A percentile compares a stretch with the other conserved stretches of the same genome.
phyloP scores from a whole-genome alignment of 495 filamentous ascomycete species.

The Staphylotrichum tortipilum region DNA sequence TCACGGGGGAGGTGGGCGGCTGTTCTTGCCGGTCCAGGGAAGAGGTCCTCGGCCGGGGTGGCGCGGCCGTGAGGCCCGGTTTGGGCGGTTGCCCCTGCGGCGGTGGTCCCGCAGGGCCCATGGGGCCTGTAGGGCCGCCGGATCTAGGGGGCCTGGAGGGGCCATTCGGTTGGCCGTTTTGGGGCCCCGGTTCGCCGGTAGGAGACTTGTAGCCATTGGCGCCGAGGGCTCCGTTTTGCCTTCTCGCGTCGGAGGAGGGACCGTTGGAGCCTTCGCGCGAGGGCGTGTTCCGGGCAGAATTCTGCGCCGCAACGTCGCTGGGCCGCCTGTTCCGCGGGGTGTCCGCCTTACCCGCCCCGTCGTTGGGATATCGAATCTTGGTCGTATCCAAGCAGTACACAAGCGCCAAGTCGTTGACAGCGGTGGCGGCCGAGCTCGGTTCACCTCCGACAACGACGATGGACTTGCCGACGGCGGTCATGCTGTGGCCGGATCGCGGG shows the following conservation, averaged over 20 bases:
- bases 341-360: slow-evolving; percentile 48
- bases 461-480: slow-evolving; percentile 88
- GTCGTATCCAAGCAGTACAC: slow-evolving; percentile 87
- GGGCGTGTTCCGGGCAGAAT: slow-evolving; percentile 30
- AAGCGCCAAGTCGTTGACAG: slow-evolving; percentile 74
- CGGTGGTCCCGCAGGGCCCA: slow-evolving; percentile 71
- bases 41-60: slow-evolving; percentile 28
- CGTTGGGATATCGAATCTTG: slow-evolving; percentile 91
- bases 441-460: slow-evolving; percentile 90
- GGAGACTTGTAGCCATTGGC: slow-evolving; percentile 28
- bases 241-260: slow-evolving; percentile 47
- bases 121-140: slow-evolving; percentile 61
- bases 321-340: slow-evolving; percentile 34
- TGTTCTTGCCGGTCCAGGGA: slow-evolving; percentile 35
- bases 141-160: slow-evolving; percentile 55
- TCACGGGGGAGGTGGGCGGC: slow-evolving; percentile 31
- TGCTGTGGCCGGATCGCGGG: slow-evolving; percentile 88
- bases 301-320: slow-evolving; percentile 28
- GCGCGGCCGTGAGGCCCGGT: slow-evolving; percentile 35
- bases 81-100: slow-evolving; percentile 80
- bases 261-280: slow-evolving; percentile 58
- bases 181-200: slow-evolving; percentile 25
- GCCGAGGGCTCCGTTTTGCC: slow-evolving; percentile 40
- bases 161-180: slow-evolving; percentile 24
- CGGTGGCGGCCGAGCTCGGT: slow-evolving; percentile 74